Percentiles rank a stretch among this genome's conserved stretches.
Evolutionary conservation across 768 basidiomycete species (phyloP).

Genomic region (Boletellus emodensis): DNA sequence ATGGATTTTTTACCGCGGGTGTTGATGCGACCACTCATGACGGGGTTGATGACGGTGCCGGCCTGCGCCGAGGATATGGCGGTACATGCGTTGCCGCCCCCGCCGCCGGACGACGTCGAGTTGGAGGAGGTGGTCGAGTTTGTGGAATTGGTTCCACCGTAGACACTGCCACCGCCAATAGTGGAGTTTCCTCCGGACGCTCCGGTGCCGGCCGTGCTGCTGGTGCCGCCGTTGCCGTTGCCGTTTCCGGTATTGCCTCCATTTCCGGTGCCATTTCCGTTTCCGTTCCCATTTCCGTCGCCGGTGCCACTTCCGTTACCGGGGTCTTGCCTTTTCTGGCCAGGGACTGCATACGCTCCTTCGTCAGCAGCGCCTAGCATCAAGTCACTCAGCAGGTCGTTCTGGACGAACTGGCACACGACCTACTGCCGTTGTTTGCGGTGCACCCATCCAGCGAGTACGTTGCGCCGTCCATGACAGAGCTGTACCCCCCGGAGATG

Average conservation of each 20-base stretch:
- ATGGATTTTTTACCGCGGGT: constrained; percentile 47
- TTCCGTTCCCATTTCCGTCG: too few relatives aligned
- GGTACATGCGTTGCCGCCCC: constrained; percentile 35
- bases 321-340: constrained; percentile 27
- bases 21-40: constrained; percentile 50
- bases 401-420: too few relatives aligned
- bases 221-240: neutral
- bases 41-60: constrained; percentile 45
- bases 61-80: constrained; percentile 36
- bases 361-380: constrained; percentile 10
- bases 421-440: constrained; percentile 5
- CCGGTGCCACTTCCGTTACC: neutral
- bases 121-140: constrained; percentile 20
- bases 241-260: neutral
- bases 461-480: constrained; percentile 38
- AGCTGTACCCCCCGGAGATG: constrained; percentile 32
- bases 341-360: constrained; percentile 21
- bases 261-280: neutral
- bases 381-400: neutral
- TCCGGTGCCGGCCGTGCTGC: neutral
- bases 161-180: neutral
- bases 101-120: constrained; percentile 15
- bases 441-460: constrained; percentile 39
- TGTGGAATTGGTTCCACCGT: constrained; percentile 19
- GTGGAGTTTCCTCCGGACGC: constrained; percentile 3